phyloP scores from a whole-genome alignment of 2,329 filamentous ascomycete species.

The Ceratocystis eucalypticola region DNA sequence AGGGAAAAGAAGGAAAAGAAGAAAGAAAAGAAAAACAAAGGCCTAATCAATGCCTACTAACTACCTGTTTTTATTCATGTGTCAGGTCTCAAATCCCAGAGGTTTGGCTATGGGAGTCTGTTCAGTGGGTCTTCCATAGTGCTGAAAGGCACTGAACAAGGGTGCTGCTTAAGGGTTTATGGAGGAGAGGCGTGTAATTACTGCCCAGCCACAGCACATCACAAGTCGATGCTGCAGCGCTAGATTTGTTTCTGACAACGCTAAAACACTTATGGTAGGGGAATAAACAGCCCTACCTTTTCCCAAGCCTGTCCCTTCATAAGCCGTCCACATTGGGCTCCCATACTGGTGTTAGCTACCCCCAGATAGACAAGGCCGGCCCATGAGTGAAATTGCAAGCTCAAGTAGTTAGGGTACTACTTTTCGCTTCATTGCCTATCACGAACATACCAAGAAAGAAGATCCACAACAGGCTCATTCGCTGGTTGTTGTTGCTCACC shows the following conservation, averaged over 20 bases:
- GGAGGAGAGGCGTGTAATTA: background rate
- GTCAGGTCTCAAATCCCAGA: background rate
- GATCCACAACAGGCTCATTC: background rate
- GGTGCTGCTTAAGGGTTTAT: background rate
- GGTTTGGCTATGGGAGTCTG: background rate
- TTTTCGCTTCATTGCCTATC: constrained; percentile 3
- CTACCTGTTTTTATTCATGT: background rate
- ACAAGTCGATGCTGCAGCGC: background rate
- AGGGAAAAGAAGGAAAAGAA: background rate
- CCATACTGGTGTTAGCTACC: no score
- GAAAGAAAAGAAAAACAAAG: background rate
- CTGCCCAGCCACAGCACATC: background rate
- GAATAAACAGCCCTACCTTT: no score
- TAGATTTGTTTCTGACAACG: background rate
- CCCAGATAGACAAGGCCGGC: no score
- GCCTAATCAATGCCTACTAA: background rate
- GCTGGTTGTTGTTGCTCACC: background rate
- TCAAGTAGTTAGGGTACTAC: background rate
- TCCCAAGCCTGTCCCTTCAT: no score
- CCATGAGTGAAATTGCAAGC: no score
- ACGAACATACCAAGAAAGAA: background rate
- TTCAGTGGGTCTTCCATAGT: background rate
- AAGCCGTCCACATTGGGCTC: no score
- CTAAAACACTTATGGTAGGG: no score
- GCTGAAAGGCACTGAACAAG: background rate